Conservation (phyloP, 1,139 yeast species). For the Geotrichum histeridarum region DNA sequence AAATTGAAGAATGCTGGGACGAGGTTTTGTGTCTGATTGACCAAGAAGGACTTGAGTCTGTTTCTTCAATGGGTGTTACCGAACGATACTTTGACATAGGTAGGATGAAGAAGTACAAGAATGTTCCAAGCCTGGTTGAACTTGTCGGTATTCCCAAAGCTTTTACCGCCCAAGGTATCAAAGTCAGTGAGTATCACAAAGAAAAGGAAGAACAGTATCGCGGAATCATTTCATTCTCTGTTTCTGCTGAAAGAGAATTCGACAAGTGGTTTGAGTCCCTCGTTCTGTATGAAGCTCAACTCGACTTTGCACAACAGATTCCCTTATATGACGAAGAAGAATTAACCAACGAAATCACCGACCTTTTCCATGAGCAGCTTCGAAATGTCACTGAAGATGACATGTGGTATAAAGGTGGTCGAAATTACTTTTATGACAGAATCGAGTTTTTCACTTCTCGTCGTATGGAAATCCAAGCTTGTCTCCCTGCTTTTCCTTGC, state of each 20-base stretch:
- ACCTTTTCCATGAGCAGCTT: constrained; percentile 18
- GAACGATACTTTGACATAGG: constrained; percentile 7
- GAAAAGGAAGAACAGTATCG: constrained; percentile 16
- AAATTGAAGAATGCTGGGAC: constrained; percentile 11
- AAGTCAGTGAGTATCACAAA: constrained; percentile 11
- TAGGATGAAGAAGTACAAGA: constrained; percentile 1
- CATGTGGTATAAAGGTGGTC: constrained; percentile 15
- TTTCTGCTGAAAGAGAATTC: constrained; percentile 12
- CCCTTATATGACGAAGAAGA: background rate
- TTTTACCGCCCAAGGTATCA: constrained; percentile 9
- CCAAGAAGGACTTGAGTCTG: background rate
- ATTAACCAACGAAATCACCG: constrained; percentile 9
- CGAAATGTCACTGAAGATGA: constrained; percentile 19
- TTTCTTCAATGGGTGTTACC: constrained; percentile 10
- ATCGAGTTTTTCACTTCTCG: constrained; percentile 17
- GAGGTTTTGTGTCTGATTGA: constrained; percentile 1
- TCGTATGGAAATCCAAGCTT: constrained; percentile 16
- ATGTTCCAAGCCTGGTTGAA: background rate
- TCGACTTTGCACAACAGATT: constrained; percentile 6
- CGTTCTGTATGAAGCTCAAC: constrained; percentile 13
- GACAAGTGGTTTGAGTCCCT: constrained; percentile 20
- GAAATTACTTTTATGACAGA: constrained; percentile 12
- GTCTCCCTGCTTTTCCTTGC: constrained; percentile 21
- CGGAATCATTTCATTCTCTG: constrained; percentile 14
- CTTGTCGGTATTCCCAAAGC: background rate